Base-by-base conservation (phyloP, 1,139 yeast genomes). In the Suhomyces atakaporum region DNA sequence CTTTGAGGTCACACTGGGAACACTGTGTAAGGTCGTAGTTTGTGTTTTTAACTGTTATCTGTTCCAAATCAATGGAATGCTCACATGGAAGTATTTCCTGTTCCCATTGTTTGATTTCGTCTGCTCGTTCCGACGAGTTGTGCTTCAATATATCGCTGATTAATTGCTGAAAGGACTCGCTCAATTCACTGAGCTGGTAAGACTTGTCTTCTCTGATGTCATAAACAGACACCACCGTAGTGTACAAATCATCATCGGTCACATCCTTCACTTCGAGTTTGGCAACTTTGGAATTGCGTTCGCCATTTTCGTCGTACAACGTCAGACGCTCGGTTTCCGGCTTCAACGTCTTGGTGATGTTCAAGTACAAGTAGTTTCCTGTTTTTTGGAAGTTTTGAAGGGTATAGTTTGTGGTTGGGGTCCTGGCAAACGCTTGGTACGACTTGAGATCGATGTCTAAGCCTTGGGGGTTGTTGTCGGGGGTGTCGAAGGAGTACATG, bases 91-190 rank as follows among this genome's bases (percentile, higher is more conserved):
- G 58, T 23, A 90, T 77, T 46, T 90, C 96, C 48, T 85, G 84
- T 54, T 88, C 94, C 99, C 99, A 92, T 3, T 95, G 83, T 50
- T 81, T 79, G 38, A 89, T 78, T 52, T 89, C 95, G 47, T 86
- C 82, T 25, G 77, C 74, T 36, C 77, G 71, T 15, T 75, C 69
- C 8, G 81, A 73, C 0, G 97, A 88, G 36, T 81, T 80, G 1
- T 95, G 77, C 4, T 58, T 59, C 37, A 87, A 49, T 4, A 92
- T 76, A 2, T 66, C 71, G 1, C 70, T 66, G 1, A 82, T 75
- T 15, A 69, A 48, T 6, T 30, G 15, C 33, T 55, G 54, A 26
- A 65, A 55, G 6, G 43, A 35, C 1, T 43, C 49, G 1, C 65
- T 59, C 2, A 60, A 36, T 10, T 58, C 49, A 0, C 47, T 56